These are phyloP conservation scores for Nemania sp. DNA, from an alignment of 2,329 filamentous ascomycete genomes.

Conservation along the genomic window DNA sequence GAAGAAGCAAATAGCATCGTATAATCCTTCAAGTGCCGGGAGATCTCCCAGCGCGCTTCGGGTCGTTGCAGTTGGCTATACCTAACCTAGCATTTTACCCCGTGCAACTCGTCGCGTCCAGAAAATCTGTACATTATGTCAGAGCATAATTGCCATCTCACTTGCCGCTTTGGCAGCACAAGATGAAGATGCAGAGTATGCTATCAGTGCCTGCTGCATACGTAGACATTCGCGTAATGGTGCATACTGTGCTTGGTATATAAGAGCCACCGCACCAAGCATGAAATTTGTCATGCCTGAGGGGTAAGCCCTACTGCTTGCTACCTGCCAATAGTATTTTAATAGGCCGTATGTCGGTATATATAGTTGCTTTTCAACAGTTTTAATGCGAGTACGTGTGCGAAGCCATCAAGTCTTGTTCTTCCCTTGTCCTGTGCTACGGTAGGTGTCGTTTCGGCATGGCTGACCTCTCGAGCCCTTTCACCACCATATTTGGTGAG, in stretches of 20 bases:
- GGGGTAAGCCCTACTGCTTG: conserved; percentile 1
- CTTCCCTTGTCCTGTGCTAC: background rate
- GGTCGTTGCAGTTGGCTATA: background rate
- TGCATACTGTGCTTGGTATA: background rate
- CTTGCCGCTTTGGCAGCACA: conserved; percentile 3
- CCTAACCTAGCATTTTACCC: no score
- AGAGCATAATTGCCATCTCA: conserved; percentile 7
- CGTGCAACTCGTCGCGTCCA: no score
- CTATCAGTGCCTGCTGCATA: no score
- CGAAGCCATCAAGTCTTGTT: conserved; percentile 5
- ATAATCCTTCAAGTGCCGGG: conserved; percentile 14
- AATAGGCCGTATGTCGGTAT: background rate
- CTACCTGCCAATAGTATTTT: background rate
- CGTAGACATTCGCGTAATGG: no score
- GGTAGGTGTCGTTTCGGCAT: conserved; percentile 8
- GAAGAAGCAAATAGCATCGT: background rate
- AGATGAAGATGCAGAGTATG: background rate
- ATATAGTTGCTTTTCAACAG: background rate
- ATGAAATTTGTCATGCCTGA: conserved; percentile 23
- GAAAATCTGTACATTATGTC: background rate
- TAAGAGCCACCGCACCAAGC: conserved; percentile 1
- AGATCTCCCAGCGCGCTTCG: conserved; percentile 9
- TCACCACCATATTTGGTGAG: conserved; percentile 13
- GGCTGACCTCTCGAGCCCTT: conserved; percentile 17
- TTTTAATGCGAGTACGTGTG: background rate